A percentile compares a stretch with the other conserved stretches of the same genome.
Evolutionary conservation across 495 filamentous ascomycete species (phyloP).

Genomic region (Cercophora sp.): DNA sequence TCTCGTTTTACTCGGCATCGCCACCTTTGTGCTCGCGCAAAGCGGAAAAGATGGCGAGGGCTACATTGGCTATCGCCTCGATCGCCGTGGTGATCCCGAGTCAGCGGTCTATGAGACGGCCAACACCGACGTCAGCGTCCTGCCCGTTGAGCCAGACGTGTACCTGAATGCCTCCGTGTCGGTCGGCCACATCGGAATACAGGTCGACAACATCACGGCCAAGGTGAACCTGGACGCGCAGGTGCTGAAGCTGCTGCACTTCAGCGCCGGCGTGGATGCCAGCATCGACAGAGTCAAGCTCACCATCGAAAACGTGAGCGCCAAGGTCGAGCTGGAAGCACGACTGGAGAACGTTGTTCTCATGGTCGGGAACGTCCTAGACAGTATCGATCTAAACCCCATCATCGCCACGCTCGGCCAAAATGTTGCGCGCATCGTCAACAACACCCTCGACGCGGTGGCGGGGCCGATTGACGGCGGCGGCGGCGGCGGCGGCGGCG

Average conservation of each 20-base stretch:
- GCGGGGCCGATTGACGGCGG: constrained; percentile 15
- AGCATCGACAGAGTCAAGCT: constrained; percentile 50
- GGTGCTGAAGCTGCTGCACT: constrained; percentile 51
- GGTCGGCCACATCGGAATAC: constrained; percentile 50
- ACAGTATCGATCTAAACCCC: constrained; percentile 55
- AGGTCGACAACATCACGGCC: constrained; percentile 54
- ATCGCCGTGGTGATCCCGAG: constrained; percentile 43
- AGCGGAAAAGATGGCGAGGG: constrained; percentile 28
- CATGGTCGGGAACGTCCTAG: constrained; percentile 51
- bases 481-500: background rate
- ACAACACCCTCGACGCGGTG: constrained; percentile 37
- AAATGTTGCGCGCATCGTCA: constrained; percentile 43
- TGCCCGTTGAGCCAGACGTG: constrained; percentile 47
- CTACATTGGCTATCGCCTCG: constrained; percentile 53
- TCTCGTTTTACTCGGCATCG: constrained; percentile 25
- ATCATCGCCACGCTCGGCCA: constrained; percentile 51
- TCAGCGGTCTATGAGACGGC: constrained; percentile 49
- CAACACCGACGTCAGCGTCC: constrained; percentile 40
- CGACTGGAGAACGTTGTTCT: constrained; percentile 51
- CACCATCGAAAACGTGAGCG: constrained; percentile 51
- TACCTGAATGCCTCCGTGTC: constrained; percentile 52
- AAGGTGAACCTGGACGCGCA: constrained; percentile 57
- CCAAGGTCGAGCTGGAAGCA: constrained; percentile 54
- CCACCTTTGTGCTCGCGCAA: background rate
- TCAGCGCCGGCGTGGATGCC: constrained; percentile 54